A percentile compares a stretch with the other conserved stretches of the same genome.
These are phyloP conservation scores for Epithemia pelagica DNA, from an alignment of 108 stramenopile genomes.

Conservation along the genomic window DNA sequence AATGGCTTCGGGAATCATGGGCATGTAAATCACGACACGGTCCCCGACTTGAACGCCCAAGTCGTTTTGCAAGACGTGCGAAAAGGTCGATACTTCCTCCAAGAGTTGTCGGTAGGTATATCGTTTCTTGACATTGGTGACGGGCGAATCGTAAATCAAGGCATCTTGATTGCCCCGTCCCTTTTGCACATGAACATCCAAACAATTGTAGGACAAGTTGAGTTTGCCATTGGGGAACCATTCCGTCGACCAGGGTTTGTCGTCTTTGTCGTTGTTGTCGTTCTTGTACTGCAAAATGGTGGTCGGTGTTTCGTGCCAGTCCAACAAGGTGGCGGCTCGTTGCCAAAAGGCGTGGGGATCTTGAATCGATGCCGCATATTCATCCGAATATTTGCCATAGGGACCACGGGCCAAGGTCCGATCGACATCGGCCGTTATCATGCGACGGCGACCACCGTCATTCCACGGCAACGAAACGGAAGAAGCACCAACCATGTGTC, in stretches of 20 bases:
- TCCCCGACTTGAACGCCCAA: constrained; percentile 60
- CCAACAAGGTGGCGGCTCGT: constrained; percentile 15
- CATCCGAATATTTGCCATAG: constrained; percentile 23
- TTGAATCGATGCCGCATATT: constrained; percentile 23
- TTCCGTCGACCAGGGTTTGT: constrained; percentile 5
- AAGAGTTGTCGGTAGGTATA: constrained; percentile 56
- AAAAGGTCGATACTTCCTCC: constrained; percentile 43
- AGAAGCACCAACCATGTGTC: no score
- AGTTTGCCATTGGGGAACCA: constrained; percentile 53
- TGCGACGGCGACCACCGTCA: not conserved
- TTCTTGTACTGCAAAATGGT: constrained; percentile 13
- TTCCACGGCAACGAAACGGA: no score
- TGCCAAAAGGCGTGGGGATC: constrained; percentile 35
- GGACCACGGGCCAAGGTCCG: constrained; percentile 11
- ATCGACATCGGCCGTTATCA: constrained; percentile 6
- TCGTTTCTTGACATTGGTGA: constrained; percentile 24
- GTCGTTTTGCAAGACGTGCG: constrained; percentile 31
- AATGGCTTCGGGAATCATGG: constrained; percentile 71
- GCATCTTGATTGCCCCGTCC: constrained; percentile 58
- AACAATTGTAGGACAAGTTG: constrained; percentile 65
- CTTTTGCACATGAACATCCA: constrained; percentile 51
- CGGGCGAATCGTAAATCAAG: constrained; percentile 55
- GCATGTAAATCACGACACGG: constrained; percentile 80
- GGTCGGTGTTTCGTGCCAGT: constrained; percentile 29
- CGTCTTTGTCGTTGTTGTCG: constrained; percentile 13